A percentile compares a stretch with the other conserved stretches of the same genome.
phyloP scores from a whole-genome alignment of 345 rosid genomes.

The Dipteronia sinensis region DNA sequence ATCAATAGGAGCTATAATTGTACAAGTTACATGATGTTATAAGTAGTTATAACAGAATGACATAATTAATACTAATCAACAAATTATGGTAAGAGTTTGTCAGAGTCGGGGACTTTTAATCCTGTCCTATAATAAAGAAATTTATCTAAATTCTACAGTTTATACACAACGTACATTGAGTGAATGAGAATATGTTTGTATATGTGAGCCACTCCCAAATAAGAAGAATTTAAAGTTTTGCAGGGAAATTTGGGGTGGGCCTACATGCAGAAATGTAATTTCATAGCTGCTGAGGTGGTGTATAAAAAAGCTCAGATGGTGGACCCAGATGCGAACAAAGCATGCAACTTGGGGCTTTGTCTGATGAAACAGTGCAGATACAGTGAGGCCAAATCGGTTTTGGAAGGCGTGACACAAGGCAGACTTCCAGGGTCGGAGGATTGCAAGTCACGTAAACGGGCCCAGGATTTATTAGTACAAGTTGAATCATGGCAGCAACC shows the following conservation, averaged over 20 bases:
- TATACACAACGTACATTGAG: too few relatives aligned
- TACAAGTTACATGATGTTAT: too few relatives aligned
- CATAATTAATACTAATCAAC: too few relatives aligned
- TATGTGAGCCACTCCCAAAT: too few relatives aligned
- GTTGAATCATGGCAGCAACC: slow-evolving; percentile 33
- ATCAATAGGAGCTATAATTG: too few relatives aligned
- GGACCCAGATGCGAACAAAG: slow-evolving; percentile 89
- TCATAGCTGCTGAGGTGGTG: slow-evolving; percentile 78
- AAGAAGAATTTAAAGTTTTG: too few relatives aligned
- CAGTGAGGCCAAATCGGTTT: slow-evolving; percentile 51
- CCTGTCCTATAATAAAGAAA: too few relatives aligned
- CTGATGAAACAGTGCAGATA: slow-evolving; percentile 67
- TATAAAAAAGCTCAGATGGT: slow-evolving; percentile 84
- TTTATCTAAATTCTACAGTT: too few relatives aligned
- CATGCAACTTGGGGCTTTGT: slow-evolving; percentile 74
- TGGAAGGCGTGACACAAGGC: slow-evolving; percentile 44
- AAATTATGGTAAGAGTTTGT: too few relatives aligned
- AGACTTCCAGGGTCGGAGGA: slow-evolving; percentile 64
- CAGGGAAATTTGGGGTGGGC: slow-evolving; percentile 99
- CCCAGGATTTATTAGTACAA: slow-evolving; percentile 52
- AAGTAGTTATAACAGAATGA: too few relatives aligned
- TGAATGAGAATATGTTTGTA: too few relatives aligned
- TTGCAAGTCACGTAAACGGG: slow-evolving; percentile 52
- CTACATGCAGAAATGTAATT: slow-evolving; percentile 87
- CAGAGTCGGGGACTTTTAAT: too few relatives aligned